These are phyloP conservation scores for Salvia hispanica DNA, from an alignment of 257 asterid genomes.

Conservation along the genomic window DNA sequence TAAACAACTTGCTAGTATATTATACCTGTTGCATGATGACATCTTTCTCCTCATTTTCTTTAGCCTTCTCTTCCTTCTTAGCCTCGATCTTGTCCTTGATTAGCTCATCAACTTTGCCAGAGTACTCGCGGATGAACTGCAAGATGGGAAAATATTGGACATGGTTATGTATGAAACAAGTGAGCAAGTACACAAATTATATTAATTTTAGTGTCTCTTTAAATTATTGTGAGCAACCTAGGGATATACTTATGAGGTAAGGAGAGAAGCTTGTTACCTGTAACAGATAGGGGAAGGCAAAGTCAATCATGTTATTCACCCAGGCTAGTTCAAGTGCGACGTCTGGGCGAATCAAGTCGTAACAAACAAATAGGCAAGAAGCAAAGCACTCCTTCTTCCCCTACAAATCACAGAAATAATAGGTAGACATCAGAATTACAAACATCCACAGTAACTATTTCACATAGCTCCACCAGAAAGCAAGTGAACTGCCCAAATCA, in stretches of 20 bases:
- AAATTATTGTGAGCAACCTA: conserved; percentile 3
- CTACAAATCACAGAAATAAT: conserved; percentile 43
- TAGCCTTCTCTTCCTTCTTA: conserved; percentile 54
- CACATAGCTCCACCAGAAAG: not conserved
- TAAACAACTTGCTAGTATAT: not conserved
- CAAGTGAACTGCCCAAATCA: not conserved
- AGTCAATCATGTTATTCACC: conserved; percentile 90
- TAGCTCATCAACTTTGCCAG: conserved; percentile 61
- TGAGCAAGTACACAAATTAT: not conserved
- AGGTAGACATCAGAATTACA: not conserved
- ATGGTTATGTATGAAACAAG: too few species aligned
- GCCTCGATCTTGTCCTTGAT: conserved; percentile 58
- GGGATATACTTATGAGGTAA: not conserved
- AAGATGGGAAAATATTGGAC: too few species aligned
- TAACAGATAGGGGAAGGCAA: conserved; percentile 87
- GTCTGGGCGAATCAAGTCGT: conserved; percentile 82
- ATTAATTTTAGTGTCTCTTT: not conserved
- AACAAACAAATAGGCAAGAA: conserved; percentile 91
- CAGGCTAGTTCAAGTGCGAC: conserved; percentile 97
- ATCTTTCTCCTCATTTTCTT: conserved; percentile 55
- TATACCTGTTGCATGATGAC: conserved; percentile 56
- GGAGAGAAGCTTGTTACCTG: conserved; percentile 57
- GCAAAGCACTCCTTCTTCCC: conserved; percentile 98
- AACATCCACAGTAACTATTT: not conserved
- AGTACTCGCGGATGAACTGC: conserved; percentile 64